Evolutionary conservation across 2,329 filamentous ascomycete species (phyloP), one percentile per base, ranked within the genome.

Genomic region (Xylariaceae sp.): DNA sequence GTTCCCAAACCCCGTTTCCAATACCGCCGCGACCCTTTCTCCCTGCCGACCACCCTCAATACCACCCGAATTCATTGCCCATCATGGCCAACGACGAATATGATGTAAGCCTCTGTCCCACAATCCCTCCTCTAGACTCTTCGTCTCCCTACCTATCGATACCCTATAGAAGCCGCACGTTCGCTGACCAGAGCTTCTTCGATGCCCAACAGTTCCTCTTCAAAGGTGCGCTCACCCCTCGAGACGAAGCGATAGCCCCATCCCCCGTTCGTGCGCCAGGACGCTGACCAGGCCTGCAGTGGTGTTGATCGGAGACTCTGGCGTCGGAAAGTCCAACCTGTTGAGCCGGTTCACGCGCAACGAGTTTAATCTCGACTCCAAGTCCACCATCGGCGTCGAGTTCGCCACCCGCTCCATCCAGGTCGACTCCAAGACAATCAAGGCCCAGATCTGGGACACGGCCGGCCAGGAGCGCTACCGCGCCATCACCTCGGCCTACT

Each of bases 71-170:
- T 51, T 40, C 49, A 62, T 61, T 57, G 61, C 60, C 73, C 78
- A 81, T 67, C 75, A 99, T 97, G 94, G 94, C 93, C 71, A 99
- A 97, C 87, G 94, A 99, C 84, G 94, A 99, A 82, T 99, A 99
- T 80, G 94, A 99, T 87, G 93, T 97, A 80, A 82, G 91, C 22
- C 22, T 77, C 46, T 51, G 42, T 22, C 48, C 18, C 22, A 12
- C 19, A 18, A 38, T 45, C 18, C 33, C 45, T 48, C 72, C 42
- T 49, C 51, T 42, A 50, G 59, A 51, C 55, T 60, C 56, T 60
- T 64, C 55, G 61, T 60, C 50, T 57, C 51, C 56, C 58, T 58
- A 53, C 50, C 56, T 33, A 28, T 28, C 22, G 22, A 28, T 28
- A 28, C 22, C 22, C 22, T 7, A 28, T 17, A 45, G 46, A 44